Evolutionary conservation across 768 basidiomycete genomes (phyloP).

Genomic region (Clitopilus passeckerianus): DNA sequence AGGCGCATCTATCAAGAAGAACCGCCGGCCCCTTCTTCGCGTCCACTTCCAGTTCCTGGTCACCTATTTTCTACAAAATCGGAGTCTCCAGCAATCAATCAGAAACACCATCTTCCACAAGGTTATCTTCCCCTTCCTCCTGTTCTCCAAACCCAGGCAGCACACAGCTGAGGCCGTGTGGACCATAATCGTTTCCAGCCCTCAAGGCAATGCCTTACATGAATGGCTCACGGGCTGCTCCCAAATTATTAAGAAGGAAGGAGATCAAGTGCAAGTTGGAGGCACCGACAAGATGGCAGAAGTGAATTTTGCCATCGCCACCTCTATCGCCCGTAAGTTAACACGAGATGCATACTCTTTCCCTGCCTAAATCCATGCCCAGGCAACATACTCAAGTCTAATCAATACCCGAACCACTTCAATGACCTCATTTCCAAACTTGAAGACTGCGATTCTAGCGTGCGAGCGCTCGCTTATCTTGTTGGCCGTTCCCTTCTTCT

Average conservation of each 20-base stretch:
- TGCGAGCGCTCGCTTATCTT: constrained; percentile 55
- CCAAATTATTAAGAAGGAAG: constrained; percentile 25
- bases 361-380: neutral
- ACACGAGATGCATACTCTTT: too few relatives aligned
- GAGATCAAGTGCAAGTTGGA: constrained; percentile 11
- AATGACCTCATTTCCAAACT: constrained; percentile 48
- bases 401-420: constrained; percentile 36
- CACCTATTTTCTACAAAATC: constrained; percentile 32
- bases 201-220: constrained; percentile 16
- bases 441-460: constrained; percentile 41
- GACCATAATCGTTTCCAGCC: constrained; percentile 44
- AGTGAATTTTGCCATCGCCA: constrained; percentile 50
- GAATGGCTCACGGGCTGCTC: constrained; percentile 56
- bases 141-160: constrained; percentile 69
- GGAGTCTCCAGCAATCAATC: constrained; percentile 18
- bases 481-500: constrained; percentile 57
- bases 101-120: constrained; percentile 32
- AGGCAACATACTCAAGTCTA: constrained; percentile 66
- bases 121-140: constrained; percentile 66
- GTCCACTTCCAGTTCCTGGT: constrained; percentile 56
- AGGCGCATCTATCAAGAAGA: constrained; percentile 24
- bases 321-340: constrained; percentile 60
- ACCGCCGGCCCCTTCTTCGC: constrained; percentile 46
- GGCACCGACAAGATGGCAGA: constrained; percentile 39
- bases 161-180: constrained; percentile 66